Conservation (phyloP, 1,139 yeast genomes). For the Blastobotrys serpentis region DNA sequence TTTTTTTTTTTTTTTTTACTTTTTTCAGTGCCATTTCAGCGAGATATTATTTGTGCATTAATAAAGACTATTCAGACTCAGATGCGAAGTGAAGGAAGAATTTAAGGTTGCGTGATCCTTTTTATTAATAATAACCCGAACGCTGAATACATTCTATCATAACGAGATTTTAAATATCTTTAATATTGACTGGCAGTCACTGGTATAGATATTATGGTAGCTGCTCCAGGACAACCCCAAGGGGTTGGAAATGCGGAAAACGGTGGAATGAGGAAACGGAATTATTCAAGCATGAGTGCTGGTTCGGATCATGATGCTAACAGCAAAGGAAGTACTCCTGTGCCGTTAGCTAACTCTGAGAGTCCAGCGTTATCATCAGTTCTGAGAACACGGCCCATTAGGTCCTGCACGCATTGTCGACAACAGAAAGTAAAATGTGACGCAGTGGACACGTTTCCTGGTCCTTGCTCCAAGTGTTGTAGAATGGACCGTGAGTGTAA, state of each 20-base stretch:
- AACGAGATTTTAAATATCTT: background rate
- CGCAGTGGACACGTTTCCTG: slow-evolving; percentile 80
- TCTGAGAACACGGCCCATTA: slow-evolving; percentile 60
- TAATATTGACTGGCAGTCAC: background rate
- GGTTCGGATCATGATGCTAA: background rate
- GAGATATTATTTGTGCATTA: background rate
- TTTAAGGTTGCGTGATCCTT: slow-evolving; percentile 1
- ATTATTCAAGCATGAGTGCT: background rate
- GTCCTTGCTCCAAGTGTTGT: slow-evolving; percentile 79
- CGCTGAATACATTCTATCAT: no score
- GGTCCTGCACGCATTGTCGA: slow-evolving; percentile 91
- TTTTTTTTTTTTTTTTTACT: background rate
- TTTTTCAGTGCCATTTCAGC: background rate
- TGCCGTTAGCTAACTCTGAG: background rate
- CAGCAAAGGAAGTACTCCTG: background rate
- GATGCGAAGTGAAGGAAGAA: background rate
- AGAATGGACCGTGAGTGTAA: slow-evolving; percentile 79
- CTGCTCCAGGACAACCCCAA: background rate
- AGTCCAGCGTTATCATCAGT: background rate
- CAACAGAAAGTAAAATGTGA: slow-evolving; percentile 94
- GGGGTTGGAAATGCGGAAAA: background rate
- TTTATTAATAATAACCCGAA: no score
- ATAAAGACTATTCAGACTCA: background rate
- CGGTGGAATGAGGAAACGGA: background rate
- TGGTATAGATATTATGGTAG: background rate